Evolutionary conservation across 2,329 filamentous ascomycete species (phyloP).

Genomic region (Hypoxylon sp.): DNA sequence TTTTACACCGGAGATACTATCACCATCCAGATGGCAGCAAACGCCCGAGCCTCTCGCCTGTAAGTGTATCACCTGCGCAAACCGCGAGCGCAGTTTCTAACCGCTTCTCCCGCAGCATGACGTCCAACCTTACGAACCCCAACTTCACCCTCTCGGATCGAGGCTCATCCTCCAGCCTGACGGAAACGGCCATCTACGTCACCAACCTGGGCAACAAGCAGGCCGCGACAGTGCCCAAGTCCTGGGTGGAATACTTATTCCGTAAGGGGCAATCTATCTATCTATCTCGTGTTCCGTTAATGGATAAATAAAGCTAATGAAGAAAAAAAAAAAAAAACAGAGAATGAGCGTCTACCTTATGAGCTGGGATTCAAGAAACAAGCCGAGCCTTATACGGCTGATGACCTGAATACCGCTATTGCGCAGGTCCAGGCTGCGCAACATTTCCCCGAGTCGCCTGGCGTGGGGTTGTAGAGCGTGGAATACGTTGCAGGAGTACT

Average conservation of each 20-base stretch:
- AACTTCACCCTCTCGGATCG: constrained; percentile 36
- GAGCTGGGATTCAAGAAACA: constrained; percentile 31
- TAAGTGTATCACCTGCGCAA: not conserved
- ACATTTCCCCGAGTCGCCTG: constrained; percentile 26
- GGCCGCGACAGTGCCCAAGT: constrained; percentile 29
- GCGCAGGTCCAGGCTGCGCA: constrained; percentile 5
- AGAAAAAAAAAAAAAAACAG: constrained; percentile 1
- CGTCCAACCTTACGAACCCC: constrained; percentile 41
- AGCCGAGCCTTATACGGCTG: constrained; percentile 1
- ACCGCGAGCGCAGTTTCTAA: too few relatives aligned
- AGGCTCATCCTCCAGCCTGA: constrained; percentile 29
- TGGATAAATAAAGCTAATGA: constrained; percentile 22
- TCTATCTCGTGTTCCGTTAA: not conserved
- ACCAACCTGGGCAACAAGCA: constrained; percentile 31
- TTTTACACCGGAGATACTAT: constrained; percentile 39
- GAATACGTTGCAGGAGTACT: not conserved
- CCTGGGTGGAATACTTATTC: constrained; percentile 37
- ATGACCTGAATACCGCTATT: constrained; percentile 15
- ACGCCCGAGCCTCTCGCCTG: constrained; percentile 35
- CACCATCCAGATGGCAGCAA: constrained; percentile 36
- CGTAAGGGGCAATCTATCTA: constrained; percentile 22
- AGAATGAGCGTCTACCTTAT: constrained; percentile 33
- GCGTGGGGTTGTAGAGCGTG: constrained; percentile 2
- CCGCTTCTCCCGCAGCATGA: constrained; percentile 1
- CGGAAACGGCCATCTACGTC: constrained; percentile 38